A percentile compares a stretch with the other conserved stretches of the same genome.
Conservation (phyloP, 2,329 filamentous ascomycete species). For the Calonectria fujianensis region DNA sequence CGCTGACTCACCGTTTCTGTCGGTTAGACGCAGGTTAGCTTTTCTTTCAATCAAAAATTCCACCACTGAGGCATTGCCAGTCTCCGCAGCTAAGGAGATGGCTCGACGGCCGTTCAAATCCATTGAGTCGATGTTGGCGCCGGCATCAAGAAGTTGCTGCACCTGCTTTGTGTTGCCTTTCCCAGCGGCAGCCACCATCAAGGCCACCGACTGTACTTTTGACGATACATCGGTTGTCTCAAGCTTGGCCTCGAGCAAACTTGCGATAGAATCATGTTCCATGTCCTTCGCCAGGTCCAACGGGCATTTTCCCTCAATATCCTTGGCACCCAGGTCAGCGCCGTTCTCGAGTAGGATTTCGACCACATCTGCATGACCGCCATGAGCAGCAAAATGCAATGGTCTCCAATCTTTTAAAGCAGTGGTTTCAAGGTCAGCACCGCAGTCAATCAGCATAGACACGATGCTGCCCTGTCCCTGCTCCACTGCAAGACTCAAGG, state of each 20-base stretch:
- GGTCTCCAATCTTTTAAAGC: not conserved
- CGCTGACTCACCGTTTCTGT: slow-evolving; percentile 31
- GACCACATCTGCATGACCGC: not conserved
- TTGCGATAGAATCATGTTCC: not conserved
- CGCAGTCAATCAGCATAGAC: slow-evolving; percentile 5
- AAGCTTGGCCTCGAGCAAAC: not conserved
- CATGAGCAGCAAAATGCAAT: not conserved
- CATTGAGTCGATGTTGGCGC: slow-evolving; percentile 15
- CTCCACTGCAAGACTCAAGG: slow-evolving; percentile 10
- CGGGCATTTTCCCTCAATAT: not conserved
- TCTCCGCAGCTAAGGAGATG: slow-evolving; percentile 26
- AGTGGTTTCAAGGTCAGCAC: slow-evolving; percentile 15
- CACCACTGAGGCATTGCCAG: not conserved
- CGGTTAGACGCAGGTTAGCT: slow-evolving; percentile 2
- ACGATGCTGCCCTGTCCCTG: not conserved
- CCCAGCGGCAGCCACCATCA: not conserved
- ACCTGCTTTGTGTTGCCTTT: not conserved
- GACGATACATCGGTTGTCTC: not conserved
- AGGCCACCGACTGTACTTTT: not conserved
- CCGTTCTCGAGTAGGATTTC: slow-evolving; percentile 27
- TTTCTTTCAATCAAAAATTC: slow-evolving; percentile 21
- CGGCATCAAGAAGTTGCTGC: not conserved
- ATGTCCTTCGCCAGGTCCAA: not conserved
- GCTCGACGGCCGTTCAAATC: slow-evolving; percentile 23
- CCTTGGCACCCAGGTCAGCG: slow-evolving; percentile 11